phyloP scores from a whole-genome alignment of 2,329 filamentous ascomycete genomes.

The Bipolaris oryzae region DNA sequence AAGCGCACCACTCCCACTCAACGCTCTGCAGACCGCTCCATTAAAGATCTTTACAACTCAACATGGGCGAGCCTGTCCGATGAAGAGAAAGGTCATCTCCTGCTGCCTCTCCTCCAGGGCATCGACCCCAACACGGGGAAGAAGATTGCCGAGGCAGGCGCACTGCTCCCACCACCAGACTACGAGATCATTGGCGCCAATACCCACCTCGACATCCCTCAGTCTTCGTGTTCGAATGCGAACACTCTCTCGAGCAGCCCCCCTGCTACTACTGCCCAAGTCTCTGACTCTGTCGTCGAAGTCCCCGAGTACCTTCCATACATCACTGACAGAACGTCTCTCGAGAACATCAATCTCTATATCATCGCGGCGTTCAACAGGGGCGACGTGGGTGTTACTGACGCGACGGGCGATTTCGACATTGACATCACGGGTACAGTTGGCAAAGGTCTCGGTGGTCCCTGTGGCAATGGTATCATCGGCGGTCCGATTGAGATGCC shows the following conservation, averaged over 20 bases:
- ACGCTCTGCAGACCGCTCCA: neutral
- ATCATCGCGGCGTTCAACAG: neutral
- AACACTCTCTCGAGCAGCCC: neutral
- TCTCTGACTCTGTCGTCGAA: neutral
- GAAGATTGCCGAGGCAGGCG: neutral
- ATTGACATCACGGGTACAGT: neutral
- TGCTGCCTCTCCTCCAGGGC: conserved; percentile 27
- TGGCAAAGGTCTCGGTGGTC: neutral
- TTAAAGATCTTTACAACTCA: conserved; percentile 14
- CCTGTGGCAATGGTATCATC: conserved; percentile 3
- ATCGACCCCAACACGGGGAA: conserved; percentile 22
- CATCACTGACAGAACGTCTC: neutral
- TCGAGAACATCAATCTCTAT: neutral
- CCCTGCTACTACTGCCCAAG: neutral
- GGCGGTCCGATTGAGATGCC: neutral
- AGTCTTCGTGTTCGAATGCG: neutral
- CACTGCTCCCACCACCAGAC: neutral
- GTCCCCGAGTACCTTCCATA: neutral
- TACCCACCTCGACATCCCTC: neutral
- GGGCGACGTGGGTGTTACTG: neutral
- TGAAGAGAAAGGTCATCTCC: conserved; percentile 25
- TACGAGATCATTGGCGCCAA: conserved; percentile 9
- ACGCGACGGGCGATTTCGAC: neutral
- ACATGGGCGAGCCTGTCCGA: conserved; percentile 17
- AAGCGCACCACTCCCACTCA: neutral